A percentile compares a stretch with the other conserved stretches of the same genome.
Conservation (phyloP, 2,329 filamentous ascomycete genomes). For the Talaromyces sp. region DNA sequence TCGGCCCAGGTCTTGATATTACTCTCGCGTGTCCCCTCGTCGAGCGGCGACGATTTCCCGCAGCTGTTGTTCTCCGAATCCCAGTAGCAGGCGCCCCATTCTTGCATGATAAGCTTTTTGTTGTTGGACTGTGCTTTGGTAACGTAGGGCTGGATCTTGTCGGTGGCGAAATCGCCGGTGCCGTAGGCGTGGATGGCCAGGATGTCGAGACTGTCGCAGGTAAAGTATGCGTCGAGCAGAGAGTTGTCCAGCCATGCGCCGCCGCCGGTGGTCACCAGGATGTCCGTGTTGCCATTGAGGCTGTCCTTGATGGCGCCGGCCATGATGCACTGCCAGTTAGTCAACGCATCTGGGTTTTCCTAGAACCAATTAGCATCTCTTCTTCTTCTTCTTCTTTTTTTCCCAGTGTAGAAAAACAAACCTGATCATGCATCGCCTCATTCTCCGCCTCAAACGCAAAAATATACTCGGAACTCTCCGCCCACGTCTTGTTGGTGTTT, state of each 20-base stretch:
- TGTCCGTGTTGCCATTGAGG: not conserved
- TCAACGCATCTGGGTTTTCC: not conserved
- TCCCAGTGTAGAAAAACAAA: not conserved
- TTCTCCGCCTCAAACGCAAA: not conserved
- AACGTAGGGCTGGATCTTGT: slow-evolving; percentile 20
- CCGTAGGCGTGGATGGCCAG: slow-evolving; percentile 22
- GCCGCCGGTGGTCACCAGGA: not conserved
- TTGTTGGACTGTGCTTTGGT: slow-evolving; percentile 19
- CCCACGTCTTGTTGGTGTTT: not conserved
- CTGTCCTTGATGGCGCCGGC: not conserved
- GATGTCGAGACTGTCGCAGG: not conserved
- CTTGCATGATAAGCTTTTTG: slow-evolving; percentile 31
- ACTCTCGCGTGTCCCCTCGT: slow-evolving; percentile 16
- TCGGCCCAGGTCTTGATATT: slow-evolving; percentile 26
- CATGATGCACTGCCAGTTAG: not conserved
- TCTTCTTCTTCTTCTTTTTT: not conserved
- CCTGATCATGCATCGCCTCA: slow-evolving; percentile 1
- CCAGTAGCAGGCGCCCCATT: slow-evolving; percentile 28
- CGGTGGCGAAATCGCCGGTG: slow-evolving; percentile 19
- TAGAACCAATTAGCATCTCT: not conserved
- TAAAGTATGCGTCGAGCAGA: not conserved
- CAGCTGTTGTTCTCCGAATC: slow-evolving; percentile 25
- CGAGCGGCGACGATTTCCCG: slow-evolving; percentile 1
- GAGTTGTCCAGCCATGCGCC: not conserved
- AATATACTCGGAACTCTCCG: not conserved